Conservation (phyloP, 495 filamentous ascomycete species). For the Aspergillus panamensis region DNA sequence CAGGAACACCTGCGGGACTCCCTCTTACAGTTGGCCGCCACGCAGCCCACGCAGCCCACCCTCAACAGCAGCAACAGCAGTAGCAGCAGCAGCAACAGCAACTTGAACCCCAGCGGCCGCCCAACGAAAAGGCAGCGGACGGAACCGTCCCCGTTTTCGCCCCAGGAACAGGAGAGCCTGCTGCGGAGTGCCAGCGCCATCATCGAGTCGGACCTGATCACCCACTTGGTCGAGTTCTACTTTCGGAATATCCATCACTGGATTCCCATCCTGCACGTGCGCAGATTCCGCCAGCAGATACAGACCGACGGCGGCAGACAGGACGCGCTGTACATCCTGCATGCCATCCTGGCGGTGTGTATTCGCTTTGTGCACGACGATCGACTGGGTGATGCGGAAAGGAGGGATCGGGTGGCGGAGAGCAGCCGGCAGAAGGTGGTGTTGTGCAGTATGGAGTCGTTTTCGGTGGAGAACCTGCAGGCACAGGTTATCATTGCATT, state of each 20-base stretch:
- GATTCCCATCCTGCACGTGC: slow-evolving; percentile 28
- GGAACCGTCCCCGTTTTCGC: background rate
- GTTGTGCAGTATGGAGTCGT: slow-evolving; percentile 22
- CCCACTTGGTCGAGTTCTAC: slow-evolving; percentile 27
- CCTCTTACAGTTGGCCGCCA: background rate
- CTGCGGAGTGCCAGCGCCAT: background rate
- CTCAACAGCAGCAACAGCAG: background rate
- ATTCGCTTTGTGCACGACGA: slow-evolving; percentile 12
- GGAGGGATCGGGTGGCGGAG: slow-evolving; percentile 12
- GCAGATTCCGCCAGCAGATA: slow-evolving; percentile 22
- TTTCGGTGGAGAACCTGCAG: slow-evolving; percentile 31
- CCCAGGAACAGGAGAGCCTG: background rate
- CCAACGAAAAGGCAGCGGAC: background rate
- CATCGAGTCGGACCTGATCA: slow-evolving; percentile 16
- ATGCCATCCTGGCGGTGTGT: slow-evolving; percentile 23
- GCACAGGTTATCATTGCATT: slow-evolving; percentile 28
- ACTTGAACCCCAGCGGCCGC: too few relatives aligned
- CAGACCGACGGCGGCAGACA: slow-evolving; percentile 4
- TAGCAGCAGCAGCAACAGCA: too few relatives aligned
- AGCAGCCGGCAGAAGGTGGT: slow-evolving; percentile 24
- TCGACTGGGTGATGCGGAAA: background rate
- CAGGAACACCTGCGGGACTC: background rate
- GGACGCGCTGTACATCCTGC: slow-evolving; percentile 16
- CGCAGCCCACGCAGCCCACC: background rate
- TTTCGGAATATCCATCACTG: slow-evolving; percentile 25